phyloP scores from a whole-genome alignment of 2,329 filamentous ascomycete species.

The Diaporthe nobilis region DNA sequence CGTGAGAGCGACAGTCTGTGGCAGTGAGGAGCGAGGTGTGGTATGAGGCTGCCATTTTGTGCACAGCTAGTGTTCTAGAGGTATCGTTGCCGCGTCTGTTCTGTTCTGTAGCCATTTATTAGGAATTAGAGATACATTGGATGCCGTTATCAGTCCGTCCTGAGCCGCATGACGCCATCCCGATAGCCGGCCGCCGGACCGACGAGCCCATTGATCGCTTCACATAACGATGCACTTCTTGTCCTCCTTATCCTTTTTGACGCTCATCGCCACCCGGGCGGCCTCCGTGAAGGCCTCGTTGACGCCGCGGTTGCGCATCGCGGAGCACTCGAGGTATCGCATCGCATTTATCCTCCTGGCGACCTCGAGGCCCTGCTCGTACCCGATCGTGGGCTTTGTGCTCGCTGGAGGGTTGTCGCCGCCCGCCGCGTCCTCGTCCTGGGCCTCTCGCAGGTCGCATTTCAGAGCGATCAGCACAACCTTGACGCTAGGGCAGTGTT shows the following conservation, averaged over 20 bases:
- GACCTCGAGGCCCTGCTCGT: conserved; percentile 91
- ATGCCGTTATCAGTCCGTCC: conserved; percentile 35
- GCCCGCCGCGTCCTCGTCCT: conserved; percentile 77
- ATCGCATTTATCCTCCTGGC: conserved; percentile 92
- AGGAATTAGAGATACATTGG: conserved; percentile 35
- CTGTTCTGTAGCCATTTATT: conserved; percentile 38
- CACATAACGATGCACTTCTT: conserved; percentile 74
- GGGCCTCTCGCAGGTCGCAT: conserved; percentile 90
- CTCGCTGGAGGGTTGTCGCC: conserved; percentile 53
- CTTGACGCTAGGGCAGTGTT: conserved; percentile 96
- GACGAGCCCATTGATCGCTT: conserved; percentile 36
- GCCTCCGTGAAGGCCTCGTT: conserved; percentile 99
- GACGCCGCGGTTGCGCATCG: conserved; percentile 97
- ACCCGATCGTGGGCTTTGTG: conserved; percentile 84
- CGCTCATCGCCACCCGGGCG: conserved; percentile 88
- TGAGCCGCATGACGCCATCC: conserved; percentile 43
- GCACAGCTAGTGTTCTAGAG: conserved; percentile 31
- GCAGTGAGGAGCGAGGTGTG: conserved; percentile 76
- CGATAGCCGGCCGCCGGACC: conserved; percentile 40
- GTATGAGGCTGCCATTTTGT: conserved; percentile 44
- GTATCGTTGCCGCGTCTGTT: conserved; percentile 32
- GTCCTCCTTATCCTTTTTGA: conserved; percentile 75
- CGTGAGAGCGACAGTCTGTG: conserved; percentile 76
- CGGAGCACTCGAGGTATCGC: conserved; percentile 97
- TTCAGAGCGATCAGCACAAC: conserved; percentile 96